Percentiles rank a stretch among this genome's conserved stretches.
phyloP scores from a whole-genome alignment of 2,329 filamentous ascomycete species.

The Fusarium albosuccineum region DNA sequence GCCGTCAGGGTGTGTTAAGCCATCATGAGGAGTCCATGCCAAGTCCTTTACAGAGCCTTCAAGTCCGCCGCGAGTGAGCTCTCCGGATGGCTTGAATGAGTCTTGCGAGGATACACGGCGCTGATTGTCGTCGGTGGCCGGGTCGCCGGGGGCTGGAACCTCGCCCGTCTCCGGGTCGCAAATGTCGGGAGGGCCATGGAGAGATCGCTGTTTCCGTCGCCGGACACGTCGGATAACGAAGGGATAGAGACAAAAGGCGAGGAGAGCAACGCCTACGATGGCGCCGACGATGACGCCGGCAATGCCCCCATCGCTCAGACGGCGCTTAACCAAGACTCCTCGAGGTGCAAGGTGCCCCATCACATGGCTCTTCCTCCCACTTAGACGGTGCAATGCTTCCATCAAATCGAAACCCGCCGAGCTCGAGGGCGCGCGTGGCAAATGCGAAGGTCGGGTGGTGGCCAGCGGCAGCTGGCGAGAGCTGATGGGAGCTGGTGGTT shows the following conservation, averaged over 20 bases:
- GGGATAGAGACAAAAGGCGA: constrained; percentile 56
- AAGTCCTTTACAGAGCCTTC: constrained; percentile 45
- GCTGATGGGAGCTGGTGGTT: constrained; percentile 34
- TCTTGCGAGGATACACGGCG: constrained; percentile 54
- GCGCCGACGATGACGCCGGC: constrained; percentile 55
- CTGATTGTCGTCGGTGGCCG: constrained; percentile 37
- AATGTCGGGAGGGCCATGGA: constrained; percentile 25
- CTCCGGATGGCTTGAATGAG: constrained; percentile 50
- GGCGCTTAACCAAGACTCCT: constrained; percentile 43
- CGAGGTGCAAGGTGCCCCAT: constrained; percentile 39
- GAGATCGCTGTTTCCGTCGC: constrained; percentile 44
- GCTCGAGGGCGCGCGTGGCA: constrained; percentile 25
- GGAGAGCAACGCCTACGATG: constrained; percentile 50
- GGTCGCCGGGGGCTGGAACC: constrained; percentile 29
- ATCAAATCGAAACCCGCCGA: constrained; percentile 33
- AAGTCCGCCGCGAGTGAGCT: constrained; percentile 46
- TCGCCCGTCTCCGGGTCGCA: constrained; percentile 50
- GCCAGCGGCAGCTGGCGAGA: constrained; percentile 41
- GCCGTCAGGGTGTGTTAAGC: constrained; percentile 25
- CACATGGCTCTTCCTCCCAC: constrained; percentile 41
- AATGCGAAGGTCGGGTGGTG: constrained; percentile 10
- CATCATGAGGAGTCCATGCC: constrained; percentile 42
- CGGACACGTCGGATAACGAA: constrained; percentile 52
- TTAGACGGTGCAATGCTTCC: constrained; percentile 38
- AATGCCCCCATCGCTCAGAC: constrained; percentile 52